Percentiles rank a stretch among this genome's conserved stretches.
Evolutionary conservation across 2,329 filamentous ascomycete species (phyloP).

Genomic region (Alternaria dauci): DNA sequence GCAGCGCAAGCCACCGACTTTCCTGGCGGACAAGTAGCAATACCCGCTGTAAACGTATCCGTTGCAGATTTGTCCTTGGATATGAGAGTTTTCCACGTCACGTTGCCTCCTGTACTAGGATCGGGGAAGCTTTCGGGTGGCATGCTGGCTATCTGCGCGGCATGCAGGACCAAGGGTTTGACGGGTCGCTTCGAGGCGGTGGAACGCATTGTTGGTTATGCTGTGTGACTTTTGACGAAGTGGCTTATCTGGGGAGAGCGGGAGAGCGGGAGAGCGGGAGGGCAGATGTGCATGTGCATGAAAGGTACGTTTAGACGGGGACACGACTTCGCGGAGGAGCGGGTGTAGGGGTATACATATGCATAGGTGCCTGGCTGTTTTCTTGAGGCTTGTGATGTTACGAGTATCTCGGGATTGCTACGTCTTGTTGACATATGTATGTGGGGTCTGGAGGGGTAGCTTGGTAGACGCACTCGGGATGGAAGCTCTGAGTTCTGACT

Average conservation of each 20-base stretch:
- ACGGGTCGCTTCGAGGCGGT: not conserved
- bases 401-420: not conserved
- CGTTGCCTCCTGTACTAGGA: conserved; percentile 23
- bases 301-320: not conserved
- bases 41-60: conserved; percentile 50
- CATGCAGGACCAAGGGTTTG: conserved; percentile 1
- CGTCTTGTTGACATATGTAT: conserved; percentile 4
- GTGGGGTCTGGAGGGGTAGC: conserved; percentile 1
- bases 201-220: conserved; percentile 4
- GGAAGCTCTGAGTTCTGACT: not conserved
- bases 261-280: not conserved
- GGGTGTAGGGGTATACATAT: not conserved
- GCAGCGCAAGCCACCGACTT: not conserved
- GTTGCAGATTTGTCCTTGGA: conserved; percentile 47
- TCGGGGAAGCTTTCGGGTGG: conserved; percentile 21
- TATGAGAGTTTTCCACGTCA: conserved; percentile 55
- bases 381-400: not conserved
- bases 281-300: not conserved
- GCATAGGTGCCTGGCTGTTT: not conserved
- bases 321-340: not conserved
- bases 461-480: conserved; percentile 1
- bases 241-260: not conserved
- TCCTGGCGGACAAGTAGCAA: conserved; percentile 42
- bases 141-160: not conserved
- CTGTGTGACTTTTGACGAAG: not conserved